phyloP scores from a whole-genome alignment of 208 protist genomes.

The Zelonia costaricensis region DNA sequence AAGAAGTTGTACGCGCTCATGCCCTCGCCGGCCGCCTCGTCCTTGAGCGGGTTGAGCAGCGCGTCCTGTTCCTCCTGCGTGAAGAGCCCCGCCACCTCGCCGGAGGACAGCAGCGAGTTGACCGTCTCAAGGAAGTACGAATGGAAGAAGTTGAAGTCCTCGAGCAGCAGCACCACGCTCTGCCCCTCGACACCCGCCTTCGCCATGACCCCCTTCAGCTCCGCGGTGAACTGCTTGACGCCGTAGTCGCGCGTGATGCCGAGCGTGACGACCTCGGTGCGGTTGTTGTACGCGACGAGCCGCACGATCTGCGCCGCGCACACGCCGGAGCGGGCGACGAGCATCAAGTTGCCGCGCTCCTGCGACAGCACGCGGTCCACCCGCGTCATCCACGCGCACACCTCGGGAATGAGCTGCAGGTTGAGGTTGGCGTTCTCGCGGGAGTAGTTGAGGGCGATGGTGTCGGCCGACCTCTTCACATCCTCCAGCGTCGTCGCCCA shows the following conservation, averaged over 20 bases:
- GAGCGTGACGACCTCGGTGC: conserved; percentile 90
- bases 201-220: conserved; percentile 93
- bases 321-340: conserved; percentile 94
- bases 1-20: conserved; percentile 92
- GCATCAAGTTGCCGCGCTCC: conserved; percentile 93
- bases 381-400: conserved; percentile 92
- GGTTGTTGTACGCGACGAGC: conserved; percentile 91
- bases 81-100: conserved; percentile 97
- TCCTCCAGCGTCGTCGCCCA: conserved; percentile 54
- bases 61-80: conserved; percentile 95
- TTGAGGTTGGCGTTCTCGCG: conserved; percentile 93
- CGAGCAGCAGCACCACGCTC: conserved; percentile 91
- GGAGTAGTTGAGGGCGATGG: conserved; percentile 87
- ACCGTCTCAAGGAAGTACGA: conserved; percentile 92
- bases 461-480: conserved; percentile 70
- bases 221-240: conserved; percentile 93
- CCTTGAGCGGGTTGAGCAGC: conserved; percentile 92
- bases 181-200: conserved; percentile 92
- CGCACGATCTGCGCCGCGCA: conserved; percentile 91
- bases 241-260: conserved; percentile 91
- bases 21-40: conserved; percentile 83
- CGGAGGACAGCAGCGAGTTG: conserved; percentile 96
- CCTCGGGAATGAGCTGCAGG: conserved; percentile 95
- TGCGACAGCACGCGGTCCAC: conserved; percentile 97
- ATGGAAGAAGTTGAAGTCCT: conserved; percentile 96